A percentile compares a stretch with the other conserved stretches of the same genome.
Evolutionary conservation across 139 green algal genomes (phyloP).

Genomic region (Chlorella sp.): DNA sequence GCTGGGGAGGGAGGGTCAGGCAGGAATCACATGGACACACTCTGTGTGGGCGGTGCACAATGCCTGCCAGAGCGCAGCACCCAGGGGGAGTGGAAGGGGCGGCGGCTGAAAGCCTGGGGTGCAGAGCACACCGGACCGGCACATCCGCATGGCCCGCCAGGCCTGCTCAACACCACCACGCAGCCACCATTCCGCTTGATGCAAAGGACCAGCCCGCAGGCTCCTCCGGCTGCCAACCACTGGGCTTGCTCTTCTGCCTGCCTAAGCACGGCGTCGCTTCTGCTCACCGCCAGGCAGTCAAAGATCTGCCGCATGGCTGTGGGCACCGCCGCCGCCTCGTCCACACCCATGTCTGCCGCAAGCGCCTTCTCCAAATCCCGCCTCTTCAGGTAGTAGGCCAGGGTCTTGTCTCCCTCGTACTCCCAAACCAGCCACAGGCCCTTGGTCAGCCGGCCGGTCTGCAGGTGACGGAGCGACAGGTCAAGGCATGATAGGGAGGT

Average conservation of each 20-base stretch:
- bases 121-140: no score
- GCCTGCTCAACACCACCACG: no score
- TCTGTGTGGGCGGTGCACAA: conserved; percentile 94
- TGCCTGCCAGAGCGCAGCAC: conserved; percentile 78
- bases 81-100: conserved; percentile 29
- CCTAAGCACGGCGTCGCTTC: no score
- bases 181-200: no score
- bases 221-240: no score
- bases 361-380: conserved; percentile 74
- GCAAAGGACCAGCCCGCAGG: no score
- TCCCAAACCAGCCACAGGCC: conserved; percentile 90
- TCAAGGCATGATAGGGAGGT: no score
- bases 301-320: conserved; percentile 85
- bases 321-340: conserved; percentile 64
- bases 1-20: no score
- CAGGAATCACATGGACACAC: no score
- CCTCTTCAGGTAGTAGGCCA: conserved; percentile 75
- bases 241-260: no score
- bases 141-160: no score
- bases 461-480: background rate
- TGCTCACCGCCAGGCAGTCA: conserved; percentile 68
- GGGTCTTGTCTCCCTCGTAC: conserved; percentile 81
- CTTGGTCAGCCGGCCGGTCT: conserved; percentile 58
- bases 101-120: background rate
- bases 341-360: conserved; percentile 68